phyloP scores from a whole-genome alignment of 2,329 filamentous ascomycete species.

The Podosphaera xanthii region DNA sequence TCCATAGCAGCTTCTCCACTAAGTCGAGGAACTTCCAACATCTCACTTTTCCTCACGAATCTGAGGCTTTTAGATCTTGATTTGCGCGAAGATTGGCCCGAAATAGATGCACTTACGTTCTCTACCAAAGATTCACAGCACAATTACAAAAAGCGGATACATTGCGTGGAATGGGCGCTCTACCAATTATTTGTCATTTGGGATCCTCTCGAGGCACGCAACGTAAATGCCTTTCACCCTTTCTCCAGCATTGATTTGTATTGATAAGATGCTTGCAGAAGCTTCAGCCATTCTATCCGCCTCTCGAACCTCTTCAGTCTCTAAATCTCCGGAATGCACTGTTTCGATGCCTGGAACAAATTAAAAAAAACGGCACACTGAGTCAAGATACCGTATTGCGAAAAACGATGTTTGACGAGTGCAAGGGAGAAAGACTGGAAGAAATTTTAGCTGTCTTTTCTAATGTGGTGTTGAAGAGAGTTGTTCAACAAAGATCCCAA shows the following conservation, averaged over 20 bases:
- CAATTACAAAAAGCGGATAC: slow-evolving; percentile 62
- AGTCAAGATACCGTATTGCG: slow-evolving; percentile 60
- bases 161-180: slow-evolving; percentile 74
- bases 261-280: slow-evolving; percentile 30
- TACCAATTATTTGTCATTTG: slow-evolving; percentile 69
- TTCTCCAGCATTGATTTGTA: not conserved
- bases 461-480: slow-evolving; percentile 54
- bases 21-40: slow-evolving; percentile 22
- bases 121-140: slow-evolving; percentile 39
- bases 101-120: slow-evolving; percentile 47
- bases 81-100: slow-evolving; percentile 54
- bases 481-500: slow-evolving; percentile 24
- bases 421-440: slow-evolving; percentile 73
- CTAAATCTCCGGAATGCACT: slow-evolving; percentile 71
- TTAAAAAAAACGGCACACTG: slow-evolving; percentile 70
- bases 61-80: slow-evolving; percentile 66
- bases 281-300: slow-evolving; percentile 74
- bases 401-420: slow-evolving; percentile 94
- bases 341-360: slow-evolving; percentile 55
- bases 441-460: slow-evolving; percentile 73
- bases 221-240: slow-evolving; percentile 24
- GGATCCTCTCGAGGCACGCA: slow-evolving; percentile 53
- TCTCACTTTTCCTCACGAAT: slow-evolving; percentile 58
- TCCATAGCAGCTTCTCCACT: slow-evolving; percentile 3
- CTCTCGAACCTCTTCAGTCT: slow-evolving; percentile 73